These are phyloP conservation scores for Kodamaea kaohsiungensis DNA, from an alignment of 805 yeast species.

Conservation along the genomic window DNA sequence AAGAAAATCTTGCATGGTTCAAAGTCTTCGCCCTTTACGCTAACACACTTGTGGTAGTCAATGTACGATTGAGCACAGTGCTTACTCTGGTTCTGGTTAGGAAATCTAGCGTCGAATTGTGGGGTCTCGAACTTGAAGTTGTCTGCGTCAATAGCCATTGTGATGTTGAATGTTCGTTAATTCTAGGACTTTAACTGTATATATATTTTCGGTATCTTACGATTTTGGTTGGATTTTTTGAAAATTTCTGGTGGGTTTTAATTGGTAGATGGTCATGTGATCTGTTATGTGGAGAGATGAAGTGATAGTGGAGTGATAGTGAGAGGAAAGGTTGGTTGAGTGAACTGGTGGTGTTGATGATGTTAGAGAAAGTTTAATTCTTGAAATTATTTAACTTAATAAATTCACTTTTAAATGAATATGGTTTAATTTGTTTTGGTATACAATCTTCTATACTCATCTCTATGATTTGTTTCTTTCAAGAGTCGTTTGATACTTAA, in stretches of 20 bases:
- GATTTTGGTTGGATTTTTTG: slow-evolving; percentile 11
- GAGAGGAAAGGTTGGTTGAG: not conserved
- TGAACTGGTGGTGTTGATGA: not conserved
- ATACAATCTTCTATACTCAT: too few relatives aligned
- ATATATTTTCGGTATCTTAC: slow-evolving; percentile 13
- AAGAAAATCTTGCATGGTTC: slow-evolving; percentile 96
- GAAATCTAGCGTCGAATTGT: slow-evolving; percentile 91
- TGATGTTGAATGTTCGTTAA: slow-evolving; percentile 6
- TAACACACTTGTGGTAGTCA: slow-evolving; percentile 96
- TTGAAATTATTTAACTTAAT: too few relatives aligned
- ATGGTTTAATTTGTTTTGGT: too few relatives aligned
- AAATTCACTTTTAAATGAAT: too few relatives aligned
- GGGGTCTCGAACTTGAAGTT: slow-evolving; percentile 34
- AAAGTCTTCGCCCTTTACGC: slow-evolving; percentile 96
- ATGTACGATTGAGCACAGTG: slow-evolving; percentile 98
- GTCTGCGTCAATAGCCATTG: slow-evolving; percentile 28
- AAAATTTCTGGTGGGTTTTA: slow-evolving; percentile 5
- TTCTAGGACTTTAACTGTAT: slow-evolving; percentile 1
- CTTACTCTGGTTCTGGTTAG: slow-evolving; percentile 95
- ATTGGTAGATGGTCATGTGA: slow-evolving; percentile 11
- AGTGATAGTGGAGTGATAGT: not conserved
- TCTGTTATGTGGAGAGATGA: not conserved
- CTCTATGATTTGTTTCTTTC: too few relatives aligned
- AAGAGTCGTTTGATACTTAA: too few relatives aligned
- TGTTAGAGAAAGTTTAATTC: too few relatives aligned